Evolutionary conservation across 352 stramenopile species (phyloP), one percentile per base, ranked within the genome.

Genomic region (Phytopythium ostracodes): DNA sequence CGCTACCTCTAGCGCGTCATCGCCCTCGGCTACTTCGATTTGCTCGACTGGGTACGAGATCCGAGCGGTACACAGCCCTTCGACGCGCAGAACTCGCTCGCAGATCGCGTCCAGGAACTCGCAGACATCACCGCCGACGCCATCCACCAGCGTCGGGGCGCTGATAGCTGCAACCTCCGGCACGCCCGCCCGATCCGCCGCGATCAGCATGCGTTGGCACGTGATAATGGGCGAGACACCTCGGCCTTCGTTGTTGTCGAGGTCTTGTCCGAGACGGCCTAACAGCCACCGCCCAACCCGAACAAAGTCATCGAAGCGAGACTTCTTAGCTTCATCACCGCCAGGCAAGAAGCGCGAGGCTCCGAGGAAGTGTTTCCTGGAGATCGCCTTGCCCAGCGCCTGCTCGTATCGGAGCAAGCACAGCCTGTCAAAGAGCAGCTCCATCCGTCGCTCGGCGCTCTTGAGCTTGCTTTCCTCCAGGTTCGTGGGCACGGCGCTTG

Each of bases 391-490:
- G 4, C 67, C 67, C 1, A 92, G 67, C 20, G 62, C 57, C 47
- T 72, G 59, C 24, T 87, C 70, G 47, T 77, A 79, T 4, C 54
- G 59, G 24, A 92, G 71, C 1, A 94, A 67, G 53, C 69, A 79
- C 15, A 94, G 64, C 2, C 70, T 77, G n/a, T 92, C 85, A 40
- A 87, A 89, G 51, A 92, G 56, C 12, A 87, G 27, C 50, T 94
- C 85, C 79, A 90, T 92, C 9, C 67, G 66, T 20, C 59, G 59
- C 24, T 84, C 71, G 2, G 71, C 68, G 14, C 77, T 70, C 55
- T 71, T 78, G 10, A 62, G 63, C 40, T 53, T 66, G 10, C 71
- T 52, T 2, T 63, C 52, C 54, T 81, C 77, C 27, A 79, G 61
- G 18, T 40, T 65, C 50, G 29, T 8, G 4, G 20, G 40, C 38